phyloP scores from a whole-genome alignment of 305 asterid species.

The Solanum aculeatissimum region DNA sequence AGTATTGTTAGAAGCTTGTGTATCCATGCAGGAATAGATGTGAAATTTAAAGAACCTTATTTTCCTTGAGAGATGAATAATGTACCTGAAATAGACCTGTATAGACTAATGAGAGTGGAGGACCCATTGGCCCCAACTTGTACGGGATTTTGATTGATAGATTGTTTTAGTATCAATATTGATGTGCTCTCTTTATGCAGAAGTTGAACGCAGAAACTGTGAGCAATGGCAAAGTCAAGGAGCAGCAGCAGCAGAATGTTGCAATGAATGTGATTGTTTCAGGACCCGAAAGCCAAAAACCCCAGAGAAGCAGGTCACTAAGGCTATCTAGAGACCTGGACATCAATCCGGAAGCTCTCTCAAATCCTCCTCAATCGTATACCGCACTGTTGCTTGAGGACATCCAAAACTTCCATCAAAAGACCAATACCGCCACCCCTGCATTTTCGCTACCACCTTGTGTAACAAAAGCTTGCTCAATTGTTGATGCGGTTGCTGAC shows the following conservation, averaged over 20 bases:
- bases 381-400: constrained; percentile 72
- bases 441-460: constrained; percentile 56
- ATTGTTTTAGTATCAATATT: not conserved
- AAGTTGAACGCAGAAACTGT: constrained; percentile 29
- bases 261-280: constrained; percentile 34
- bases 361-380: constrained; percentile 52
- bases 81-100: not conserved
- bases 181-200: constrained; percentile 21
- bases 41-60: not conserved
- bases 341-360: constrained; percentile 37
- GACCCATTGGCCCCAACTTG: not conserved
- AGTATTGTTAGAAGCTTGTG: not conserved
- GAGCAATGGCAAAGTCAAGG: constrained; percentile 16
- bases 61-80: not conserved
- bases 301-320: constrained; percentile 58
- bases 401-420: constrained; percentile 89
- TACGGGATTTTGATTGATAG: not conserved
- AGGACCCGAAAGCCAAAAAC: constrained; percentile 34
- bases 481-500: constrained; percentile 93
- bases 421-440: constrained; percentile 19
- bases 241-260: constrained; percentile 19
- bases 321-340: constrained; percentile 68
- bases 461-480: constrained; percentile 73
- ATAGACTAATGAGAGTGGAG: not conserved
- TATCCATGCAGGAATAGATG: not conserved